Base-by-base conservation (phyloP, 139 green algal genomes). In the Limnomonas spitsbergensis region DNA sequence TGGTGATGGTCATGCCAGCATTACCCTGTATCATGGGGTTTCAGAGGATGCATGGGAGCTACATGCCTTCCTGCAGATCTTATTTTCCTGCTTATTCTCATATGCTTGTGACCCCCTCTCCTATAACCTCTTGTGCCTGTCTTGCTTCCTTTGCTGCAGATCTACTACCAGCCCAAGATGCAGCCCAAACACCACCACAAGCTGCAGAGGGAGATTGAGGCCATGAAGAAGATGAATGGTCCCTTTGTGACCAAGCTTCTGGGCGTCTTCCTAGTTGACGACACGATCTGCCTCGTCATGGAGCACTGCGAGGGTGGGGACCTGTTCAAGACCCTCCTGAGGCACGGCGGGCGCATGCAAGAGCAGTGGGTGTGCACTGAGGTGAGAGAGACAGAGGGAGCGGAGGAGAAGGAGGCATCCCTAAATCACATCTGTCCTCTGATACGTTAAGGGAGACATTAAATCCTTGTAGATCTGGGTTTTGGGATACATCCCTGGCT, bases 151-250 rank as follows among this genome's bases (percentile, higher is more conserved):
- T n/a, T n/a, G n/a, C n/a, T n/a, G n/a, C n/a, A 61, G 47, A 20
- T 73, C 2, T 97, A 96, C 76, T 82, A 92, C 54, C 92, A 90
- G 71, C 47, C 73, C 14, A 92, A 91, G 83, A 95, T 96, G 92
- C 86, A 66, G 38, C 71, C 77, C 0, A 88, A 90, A 69, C 88
- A 91, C 70, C 79, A 88, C 14, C 85, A 92, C 79, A 94, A 94
- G 79, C 86, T 93, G 42, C 66, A 85, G 39, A 78, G 89, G 0
- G 89, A 94, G 80, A 75, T 78, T 37, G 31, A 69, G 47, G 9
- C 32, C 6, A 83, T 83, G 79, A 24, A 66, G 40, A 36, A 36
- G 3, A 54, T 83, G 40, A 40, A 38, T 7, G 82, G 83, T 2
- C 79, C 87, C 2, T 87, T 83, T 38, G 82, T 93, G 3, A 87